phyloP scores from a whole-genome alignment of 2,329 filamentous ascomycete species.

The Zymoseptoria ardabiliae region DNA sequence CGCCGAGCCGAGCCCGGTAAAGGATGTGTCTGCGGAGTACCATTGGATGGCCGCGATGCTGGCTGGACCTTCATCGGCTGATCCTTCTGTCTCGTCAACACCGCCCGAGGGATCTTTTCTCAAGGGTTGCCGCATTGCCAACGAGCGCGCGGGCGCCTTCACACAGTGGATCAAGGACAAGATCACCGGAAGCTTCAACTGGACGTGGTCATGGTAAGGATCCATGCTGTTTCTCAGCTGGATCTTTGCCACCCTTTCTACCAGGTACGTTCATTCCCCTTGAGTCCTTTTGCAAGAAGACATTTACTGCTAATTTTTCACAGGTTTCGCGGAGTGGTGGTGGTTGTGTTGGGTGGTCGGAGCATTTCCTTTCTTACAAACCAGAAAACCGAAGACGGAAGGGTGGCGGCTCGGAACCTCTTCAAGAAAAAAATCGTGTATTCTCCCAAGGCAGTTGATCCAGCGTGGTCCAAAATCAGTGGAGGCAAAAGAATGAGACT shows the following conservation, averaged over 20 bases:
- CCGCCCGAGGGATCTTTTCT: no score
- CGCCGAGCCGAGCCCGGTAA: no score
- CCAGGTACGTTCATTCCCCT: neutral
- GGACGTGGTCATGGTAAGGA: neutral
- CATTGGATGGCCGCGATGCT: no score
- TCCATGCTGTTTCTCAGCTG: neutral
- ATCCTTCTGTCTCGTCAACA: no score
- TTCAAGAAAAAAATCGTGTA: neutral
- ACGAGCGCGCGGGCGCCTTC: no score
- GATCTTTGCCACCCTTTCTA: neutral
- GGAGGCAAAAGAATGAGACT: constrained; percentile 1
- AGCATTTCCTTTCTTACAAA: neutral
- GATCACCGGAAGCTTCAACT: no score
- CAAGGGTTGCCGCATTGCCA: no score
- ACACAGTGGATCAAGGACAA: no score
- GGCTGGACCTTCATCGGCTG: no score
- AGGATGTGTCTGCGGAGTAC: no score
- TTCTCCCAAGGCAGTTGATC: neutral
- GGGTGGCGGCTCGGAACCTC: neutral
- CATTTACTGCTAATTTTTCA: neutral
- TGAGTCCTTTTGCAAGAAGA: neutral
- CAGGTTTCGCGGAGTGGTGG: neutral
- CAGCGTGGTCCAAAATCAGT: neutral
- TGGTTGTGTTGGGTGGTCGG: no score
- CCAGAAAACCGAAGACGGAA: neutral